Evolutionary conservation across 2,329 filamentous ascomycete species (phyloP).

Genomic region (Pseudomassariella vexata): DNA sequence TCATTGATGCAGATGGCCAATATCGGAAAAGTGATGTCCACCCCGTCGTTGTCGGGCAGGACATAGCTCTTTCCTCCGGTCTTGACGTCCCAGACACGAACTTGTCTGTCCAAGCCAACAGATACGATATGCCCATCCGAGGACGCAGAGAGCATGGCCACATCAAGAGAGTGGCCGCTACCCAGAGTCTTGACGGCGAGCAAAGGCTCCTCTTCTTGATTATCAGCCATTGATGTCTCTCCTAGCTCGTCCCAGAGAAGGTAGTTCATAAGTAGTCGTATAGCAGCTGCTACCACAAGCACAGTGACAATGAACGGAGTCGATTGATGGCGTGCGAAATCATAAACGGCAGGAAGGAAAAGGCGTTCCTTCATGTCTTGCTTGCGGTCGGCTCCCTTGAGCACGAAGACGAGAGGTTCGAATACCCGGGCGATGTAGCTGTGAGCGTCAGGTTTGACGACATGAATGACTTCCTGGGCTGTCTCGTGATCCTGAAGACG

Average conservation of each 20-base stretch:
- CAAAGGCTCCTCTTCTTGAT: slow-evolving; percentile 40
- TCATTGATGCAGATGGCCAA: slow-evolving; percentile 60
- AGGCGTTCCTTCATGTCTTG: slow-evolving; percentile 42
- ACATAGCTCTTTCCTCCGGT: slow-evolving; percentile 35
- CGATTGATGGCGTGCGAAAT: slow-evolving; percentile 59
- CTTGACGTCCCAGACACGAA: slow-evolving; percentile 61
- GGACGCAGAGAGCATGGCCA: slow-evolving; percentile 59
- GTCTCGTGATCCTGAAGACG: slow-evolving; percentile 74
- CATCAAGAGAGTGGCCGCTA: slow-evolving; percentile 62
- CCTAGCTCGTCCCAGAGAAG: slow-evolving; percentile 61
- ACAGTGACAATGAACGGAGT: slow-evolving; percentile 57
- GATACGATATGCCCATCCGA: slow-evolving; percentile 61
- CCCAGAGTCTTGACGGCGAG: slow-evolving; percentile 56
- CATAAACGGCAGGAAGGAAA: slow-evolving; percentile 55
- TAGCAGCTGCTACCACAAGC: slow-evolving; percentile 55
- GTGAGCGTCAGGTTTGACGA: slow-evolving; percentile 65
- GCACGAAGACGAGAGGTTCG: slow-evolving; percentile 67
- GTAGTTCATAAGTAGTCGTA: slow-evolving; percentile 69
- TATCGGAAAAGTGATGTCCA: slow-evolving; percentile 50
- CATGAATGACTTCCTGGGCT: slow-evolving; percentile 68
- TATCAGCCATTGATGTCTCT: slow-evolving; percentile 37
- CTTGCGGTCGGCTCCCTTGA: slow-evolving; percentile 62
- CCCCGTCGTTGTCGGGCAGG: slow-evolving; percentile 30
- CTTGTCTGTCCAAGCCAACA: slow-evolving; percentile 62
- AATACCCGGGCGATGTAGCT: slow-evolving; percentile 71